These are phyloP conservation scores for Nepenthes gracilis DNA, from an alignment of 148 eudicot species.

Conservation along the genomic window DNA sequence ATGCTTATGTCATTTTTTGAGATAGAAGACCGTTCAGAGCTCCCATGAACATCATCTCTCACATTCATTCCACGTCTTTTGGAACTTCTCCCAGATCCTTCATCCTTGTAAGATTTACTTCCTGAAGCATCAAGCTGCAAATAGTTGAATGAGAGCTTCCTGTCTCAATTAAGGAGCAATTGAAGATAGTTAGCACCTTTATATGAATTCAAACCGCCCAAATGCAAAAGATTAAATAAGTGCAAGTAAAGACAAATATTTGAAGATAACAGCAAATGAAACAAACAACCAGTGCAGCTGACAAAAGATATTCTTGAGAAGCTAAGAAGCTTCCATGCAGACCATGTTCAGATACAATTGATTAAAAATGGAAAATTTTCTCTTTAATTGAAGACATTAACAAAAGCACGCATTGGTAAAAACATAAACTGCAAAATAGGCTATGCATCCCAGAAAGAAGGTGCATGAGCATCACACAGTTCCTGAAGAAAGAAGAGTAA, in stretches of 20 bases:
- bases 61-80: conserved; percentile 44
- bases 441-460: too few species aligned
- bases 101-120: conserved; percentile 39
- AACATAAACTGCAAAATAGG: too few species aligned
- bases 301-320: too few species aligned
- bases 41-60: conserved; percentile 25
- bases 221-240: conserved; percentile 2
- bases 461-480: too few species aligned
- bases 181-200: conserved; percentile 6
- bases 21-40: conserved; percentile 23
- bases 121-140: conserved; percentile 49
- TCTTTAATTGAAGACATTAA: too few species aligned
- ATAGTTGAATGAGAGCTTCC: conserved; percentile 70
- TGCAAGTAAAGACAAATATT: not conserved
- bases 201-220: not conserved
- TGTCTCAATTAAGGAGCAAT: conserved; percentile 22
- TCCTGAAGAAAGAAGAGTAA: too few species aligned
- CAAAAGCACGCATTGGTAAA: too few species aligned
- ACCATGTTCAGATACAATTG: too few species aligned
- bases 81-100: conserved; percentile 50
- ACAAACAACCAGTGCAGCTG: too few species aligned
- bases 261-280: not conserved
- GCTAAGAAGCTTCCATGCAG: too few species aligned
- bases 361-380: too few species aligned
- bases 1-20: conserved; percentile 72